Evolutionary conservation across 352 stramenopile species (phyloP).

Genomic region (Pythium rhizo-oryzae): DNA sequence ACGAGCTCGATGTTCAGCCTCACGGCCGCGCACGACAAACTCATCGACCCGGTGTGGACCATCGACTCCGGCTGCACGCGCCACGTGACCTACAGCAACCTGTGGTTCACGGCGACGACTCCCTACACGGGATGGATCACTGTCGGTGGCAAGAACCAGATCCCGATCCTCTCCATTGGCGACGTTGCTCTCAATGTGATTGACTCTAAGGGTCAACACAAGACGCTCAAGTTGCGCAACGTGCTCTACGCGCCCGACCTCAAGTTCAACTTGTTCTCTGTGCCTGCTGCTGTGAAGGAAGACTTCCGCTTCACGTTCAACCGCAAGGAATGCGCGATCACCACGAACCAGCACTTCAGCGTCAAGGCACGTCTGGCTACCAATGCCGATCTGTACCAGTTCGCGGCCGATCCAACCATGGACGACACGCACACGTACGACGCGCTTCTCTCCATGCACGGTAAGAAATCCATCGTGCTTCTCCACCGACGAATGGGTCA

Average conservation of each 20-base stretch:
- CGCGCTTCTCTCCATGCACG: too few species aligned
- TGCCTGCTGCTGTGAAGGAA: slow-evolving; percentile 13
- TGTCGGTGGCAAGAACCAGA: slow-evolving; percentile 15
- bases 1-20: not conserved
- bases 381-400: slow-evolving; percentile 6
- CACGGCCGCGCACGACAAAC: not conserved
- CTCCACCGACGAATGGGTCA: too few species aligned
- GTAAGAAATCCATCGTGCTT: too few species aligned
- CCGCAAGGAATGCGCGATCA: slow-evolving; percentile 7
- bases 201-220: slow-evolving; percentile 23
- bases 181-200: slow-evolving; percentile 23
- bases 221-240: slow-evolving; percentile 3
- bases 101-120: not conserved
- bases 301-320: slow-evolving; percentile 17
- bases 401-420: too few species aligned
- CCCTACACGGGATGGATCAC: slow-evolving; percentile 13
- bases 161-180: slow-evolving; percentile 24
- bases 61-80: slow-evolving; percentile 14
- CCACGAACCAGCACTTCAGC: slow-evolving; percentile 24
- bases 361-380: slow-evolving; percentile 14
- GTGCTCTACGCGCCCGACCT: slow-evolving; percentile 16
- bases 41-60: slow-evolving; percentile 5
- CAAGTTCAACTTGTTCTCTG: slow-evolving; percentile 21
- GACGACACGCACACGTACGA: too few species aligned
- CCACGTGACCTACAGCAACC: not conserved